Evolutionary conservation across 108 stramenopile genomes (phyloP).

Genomic region (Conticribra guillardii): DNA sequence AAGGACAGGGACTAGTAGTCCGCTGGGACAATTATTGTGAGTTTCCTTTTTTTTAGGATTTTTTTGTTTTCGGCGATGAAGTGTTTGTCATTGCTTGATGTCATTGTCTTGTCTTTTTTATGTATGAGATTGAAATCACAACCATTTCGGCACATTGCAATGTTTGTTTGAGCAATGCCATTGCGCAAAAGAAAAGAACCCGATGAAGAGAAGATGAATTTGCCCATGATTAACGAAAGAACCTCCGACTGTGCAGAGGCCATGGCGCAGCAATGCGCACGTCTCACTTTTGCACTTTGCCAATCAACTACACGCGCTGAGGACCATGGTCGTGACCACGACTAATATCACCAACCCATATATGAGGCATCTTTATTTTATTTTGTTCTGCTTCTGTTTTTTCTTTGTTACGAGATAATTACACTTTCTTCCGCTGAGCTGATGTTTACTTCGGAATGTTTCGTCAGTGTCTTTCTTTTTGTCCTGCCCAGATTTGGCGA

Average conservation of each 20-base stretch:
- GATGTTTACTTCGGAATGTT: too few relatives aligned
- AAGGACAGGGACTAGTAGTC: slow-evolving; percentile 85
- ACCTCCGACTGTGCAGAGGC: slow-evolving; percentile 33
- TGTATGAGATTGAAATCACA: too few relatives aligned
- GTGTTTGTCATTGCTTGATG: too few relatives aligned
- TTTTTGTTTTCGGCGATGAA: background rate
- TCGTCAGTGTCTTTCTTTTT: too few relatives aligned
- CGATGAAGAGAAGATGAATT: too few relatives aligned
- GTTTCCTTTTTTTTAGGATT: slow-evolving; percentile 5
- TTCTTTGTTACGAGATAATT: too few relatives aligned
- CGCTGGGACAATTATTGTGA: slow-evolving; percentile 95
- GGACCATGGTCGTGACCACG: slow-evolving; percentile 43
- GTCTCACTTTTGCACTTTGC: slow-evolving; percentile 45
- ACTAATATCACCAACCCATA: slow-evolving; percentile 43
- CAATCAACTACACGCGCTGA: slow-evolving; percentile 49
- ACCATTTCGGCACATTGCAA: too few relatives aligned
- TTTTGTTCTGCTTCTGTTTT: background rate
- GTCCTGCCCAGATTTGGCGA: too few relatives aligned
- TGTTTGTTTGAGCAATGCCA: background rate
- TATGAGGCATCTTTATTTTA: background rate
- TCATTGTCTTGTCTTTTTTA: too few relatives aligned
- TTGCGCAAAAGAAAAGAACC: too few relatives aligned
- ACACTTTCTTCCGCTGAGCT: too few relatives aligned
- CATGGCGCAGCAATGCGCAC: slow-evolving; percentile 43
- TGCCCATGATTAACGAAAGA: slow-evolving; percentile 45